Conservation (phyloP, 208 protist species). For the Leishmania turanica region DNA sequence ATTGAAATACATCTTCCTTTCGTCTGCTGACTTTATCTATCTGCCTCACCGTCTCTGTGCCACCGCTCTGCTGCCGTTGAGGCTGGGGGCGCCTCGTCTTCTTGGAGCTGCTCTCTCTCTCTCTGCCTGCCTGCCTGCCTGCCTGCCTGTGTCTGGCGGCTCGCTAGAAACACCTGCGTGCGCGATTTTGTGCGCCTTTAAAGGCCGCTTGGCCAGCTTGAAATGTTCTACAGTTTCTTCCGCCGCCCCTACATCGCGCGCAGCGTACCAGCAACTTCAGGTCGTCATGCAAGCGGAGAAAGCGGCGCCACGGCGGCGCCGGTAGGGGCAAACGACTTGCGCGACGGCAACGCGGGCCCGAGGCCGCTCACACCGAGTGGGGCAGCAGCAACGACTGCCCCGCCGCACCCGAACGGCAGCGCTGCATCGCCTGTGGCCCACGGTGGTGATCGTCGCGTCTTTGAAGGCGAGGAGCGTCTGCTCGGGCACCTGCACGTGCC, state of each 20-base stretch:
- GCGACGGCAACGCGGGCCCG: neutral
- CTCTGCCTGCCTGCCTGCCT: neutral
- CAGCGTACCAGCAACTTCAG: neutral
- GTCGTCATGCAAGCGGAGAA: neutral
- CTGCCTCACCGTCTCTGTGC: neutral
- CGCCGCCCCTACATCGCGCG: slow-evolving; percentile 4
- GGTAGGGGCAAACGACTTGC: neutral
- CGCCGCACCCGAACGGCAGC: neutral
- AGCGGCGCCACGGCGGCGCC: neutral
- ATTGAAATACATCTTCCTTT: neutral
- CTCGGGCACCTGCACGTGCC: slow-evolving; percentile 16
- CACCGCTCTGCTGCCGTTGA: neutral
- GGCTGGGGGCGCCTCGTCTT: neutral
- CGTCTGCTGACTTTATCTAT: neutral
- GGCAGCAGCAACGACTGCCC: neutral
- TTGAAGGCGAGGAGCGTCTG: slow-evolving; percentile 31
- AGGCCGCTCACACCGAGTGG: too few relatives aligned
- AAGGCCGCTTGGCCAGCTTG: neutral
- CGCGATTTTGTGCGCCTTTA: neutral
- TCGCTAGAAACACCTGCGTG: neutral
- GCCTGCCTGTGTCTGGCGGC: neutral
- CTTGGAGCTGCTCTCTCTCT: neutral
- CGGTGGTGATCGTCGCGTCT: slow-evolving; percentile 23
- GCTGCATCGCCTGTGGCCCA: neutral
- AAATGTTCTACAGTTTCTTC: slow-evolving; percentile 31